phyloP scores from a whole-genome alignment of 2,329 filamentous ascomycete species.

The Tolypocladium nubicola region DNA sequence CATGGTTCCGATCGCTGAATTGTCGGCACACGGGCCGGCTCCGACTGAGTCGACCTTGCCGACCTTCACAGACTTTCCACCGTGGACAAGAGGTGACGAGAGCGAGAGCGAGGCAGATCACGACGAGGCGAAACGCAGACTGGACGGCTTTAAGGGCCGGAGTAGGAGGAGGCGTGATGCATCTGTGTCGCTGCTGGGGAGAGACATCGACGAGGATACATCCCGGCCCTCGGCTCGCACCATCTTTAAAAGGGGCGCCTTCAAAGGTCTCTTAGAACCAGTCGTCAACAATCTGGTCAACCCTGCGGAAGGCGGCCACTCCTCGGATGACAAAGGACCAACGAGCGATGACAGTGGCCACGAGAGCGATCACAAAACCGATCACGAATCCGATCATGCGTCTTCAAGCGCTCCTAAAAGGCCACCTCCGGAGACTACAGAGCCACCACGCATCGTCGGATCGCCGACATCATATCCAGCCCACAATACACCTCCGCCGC shows the following conservation, averaged over 20 bases:
- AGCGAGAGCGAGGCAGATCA: slow-evolving; percentile 1
- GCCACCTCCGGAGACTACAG: not conserved
- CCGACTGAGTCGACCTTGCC: not conserved
- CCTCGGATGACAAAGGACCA: not conserved
- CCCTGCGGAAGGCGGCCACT: not conserved
- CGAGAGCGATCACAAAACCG: not conserved
- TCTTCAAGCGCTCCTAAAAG: not conserved
- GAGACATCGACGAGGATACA: not conserved
- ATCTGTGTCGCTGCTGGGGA: not conserved
- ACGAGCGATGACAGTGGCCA: not conserved
- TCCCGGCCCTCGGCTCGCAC: not conserved
- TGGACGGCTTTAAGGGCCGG: not conserved
- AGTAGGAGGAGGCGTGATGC: not conserved
- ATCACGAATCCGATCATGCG: not conserved
- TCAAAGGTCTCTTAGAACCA: not conserved
- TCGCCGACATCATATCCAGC: not conserved
- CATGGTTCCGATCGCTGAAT: slow-evolving; percentile 1
- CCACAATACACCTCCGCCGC: not conserved
- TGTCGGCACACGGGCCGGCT: slow-evolving; percentile 2
- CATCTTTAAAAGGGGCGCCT: not conserved
- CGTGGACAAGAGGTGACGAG: slow-evolving; percentile 18
- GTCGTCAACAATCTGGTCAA: not conserved
- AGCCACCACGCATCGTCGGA: not conserved
- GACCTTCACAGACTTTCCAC: slow-evolving; percentile 5
- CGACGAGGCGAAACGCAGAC: not conserved